These are phyloP conservation scores for Penicillium paneum DNA, from an alignment of 2,329 filamentous ascomycete genomes.

Conservation along the genomic window DNA sequence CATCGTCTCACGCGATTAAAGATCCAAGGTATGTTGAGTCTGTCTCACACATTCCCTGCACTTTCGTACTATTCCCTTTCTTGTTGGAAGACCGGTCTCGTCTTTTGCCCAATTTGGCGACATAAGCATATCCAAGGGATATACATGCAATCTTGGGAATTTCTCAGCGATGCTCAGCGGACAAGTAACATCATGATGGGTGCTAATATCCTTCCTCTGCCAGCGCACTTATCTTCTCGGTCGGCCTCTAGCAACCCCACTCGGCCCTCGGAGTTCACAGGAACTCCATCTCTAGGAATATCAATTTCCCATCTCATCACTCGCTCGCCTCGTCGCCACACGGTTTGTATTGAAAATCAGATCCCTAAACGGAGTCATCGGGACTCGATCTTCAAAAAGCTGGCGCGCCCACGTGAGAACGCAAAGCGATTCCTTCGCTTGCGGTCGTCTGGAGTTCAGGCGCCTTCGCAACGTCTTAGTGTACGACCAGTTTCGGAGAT, in stretches of 20 bases:
- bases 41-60: slow-evolving; percentile 7
- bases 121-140: not conserved
- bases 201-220: slow-evolving; percentile 27
- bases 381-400: slow-evolving; percentile 36
- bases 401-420: slow-evolving; percentile 47
- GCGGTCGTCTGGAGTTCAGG: slow-evolving; percentile 30
- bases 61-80: not conserved
- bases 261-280: slow-evolving; percentile 18
- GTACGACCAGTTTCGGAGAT: slow-evolving; percentile 37
- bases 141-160: not conserved
- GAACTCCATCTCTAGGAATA: slow-evolving; percentile 13
- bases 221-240: slow-evolving; percentile 29
- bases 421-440: slow-evolving; percentile 48
- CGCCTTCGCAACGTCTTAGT: slow-evolving; percentile 24
- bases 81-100: not conserved
- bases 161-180: slow-evolving; percentile 5
- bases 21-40: slow-evolving; percentile 6
- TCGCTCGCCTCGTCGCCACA: slow-evolving; percentile 26
- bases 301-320: slow-evolving; percentile 25
- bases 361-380: slow-evolving; percentile 28
- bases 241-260: slow-evolving; percentile 24
- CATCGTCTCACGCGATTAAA: slow-evolving; percentile 6
- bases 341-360: slow-evolving; percentile 18
- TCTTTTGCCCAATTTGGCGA: not conserved
- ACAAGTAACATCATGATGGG: slow-evolving; percentile 24